Percentiles rank a stretch among this genome's conserved stretches.
Conservation (phyloP, 441 rosid species). For the Arabidopsis hybrid region DNA sequence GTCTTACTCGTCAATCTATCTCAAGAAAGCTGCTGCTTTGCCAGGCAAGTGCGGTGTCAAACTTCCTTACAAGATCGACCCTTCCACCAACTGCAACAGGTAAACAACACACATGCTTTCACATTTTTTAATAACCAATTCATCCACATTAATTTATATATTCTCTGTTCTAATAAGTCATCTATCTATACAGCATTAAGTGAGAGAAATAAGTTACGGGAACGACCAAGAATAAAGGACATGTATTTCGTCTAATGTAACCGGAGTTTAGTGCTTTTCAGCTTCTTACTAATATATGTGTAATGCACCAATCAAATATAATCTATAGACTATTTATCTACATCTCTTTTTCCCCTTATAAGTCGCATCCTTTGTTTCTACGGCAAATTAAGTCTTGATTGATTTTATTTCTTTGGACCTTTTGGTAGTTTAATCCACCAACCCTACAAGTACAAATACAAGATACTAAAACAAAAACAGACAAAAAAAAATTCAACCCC, state of each 20-base stretch:
- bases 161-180: not conserved
- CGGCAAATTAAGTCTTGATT: not conserved
- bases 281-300: not conserved
- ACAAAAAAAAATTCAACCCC: too few relatives aligned
- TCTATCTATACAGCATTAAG: conserved; percentile 3
- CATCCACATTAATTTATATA: not conserved
- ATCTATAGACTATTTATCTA: not conserved
- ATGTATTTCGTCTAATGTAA: conserved; percentile 6
- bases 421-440: not conserved
- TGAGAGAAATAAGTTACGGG: conserved; percentile 11
- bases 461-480: too few relatives aligned
- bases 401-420: not conserved
- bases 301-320: not conserved
- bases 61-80: conserved; percentile 45
- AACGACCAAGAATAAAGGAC: conserved; percentile 20
- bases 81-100: conserved; percentile 49
- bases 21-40: conserved; percentile 41
- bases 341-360: not conserved
- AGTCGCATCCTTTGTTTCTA: too few relatives aligned
- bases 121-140: not conserved
- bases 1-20: conserved; percentile 27
- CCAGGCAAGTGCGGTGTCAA: conserved; percentile 49
- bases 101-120: conserved; percentile 6
- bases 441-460: not conserved
- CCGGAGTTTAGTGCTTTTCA: not conserved